phyloP scores from a whole-genome alignment of 176 grass and related monocot genomes.

The Oryza brachyantha region DNA sequence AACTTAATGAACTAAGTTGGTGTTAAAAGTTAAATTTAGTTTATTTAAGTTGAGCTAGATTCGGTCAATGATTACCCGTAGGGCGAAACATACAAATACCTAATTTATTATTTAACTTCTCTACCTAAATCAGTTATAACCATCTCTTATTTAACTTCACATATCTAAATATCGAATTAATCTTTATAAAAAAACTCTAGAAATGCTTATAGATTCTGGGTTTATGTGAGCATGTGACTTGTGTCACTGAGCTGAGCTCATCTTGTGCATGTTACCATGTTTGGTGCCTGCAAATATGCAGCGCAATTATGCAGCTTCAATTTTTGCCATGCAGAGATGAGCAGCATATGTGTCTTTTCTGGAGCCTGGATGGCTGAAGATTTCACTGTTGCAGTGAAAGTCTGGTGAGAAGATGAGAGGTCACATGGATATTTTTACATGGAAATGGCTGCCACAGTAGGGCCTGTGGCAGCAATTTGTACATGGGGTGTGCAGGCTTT shows the following conservation, averaged over 20 bases:
- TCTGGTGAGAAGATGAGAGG: background rate
- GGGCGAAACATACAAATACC: too few species aligned
- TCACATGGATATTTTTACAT: background rate
- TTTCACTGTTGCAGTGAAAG: background rate
- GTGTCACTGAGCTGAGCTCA: background rate
- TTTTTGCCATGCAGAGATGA: background rate
- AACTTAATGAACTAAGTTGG: too few species aligned
- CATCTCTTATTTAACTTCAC: too few species aligned
- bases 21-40: too few species aligned
- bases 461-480: background rate
- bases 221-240: background rate
- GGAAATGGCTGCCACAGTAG: background rate
- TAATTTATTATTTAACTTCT: too few species aligned
- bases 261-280: background rate
- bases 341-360: background rate
- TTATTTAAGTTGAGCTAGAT: too few species aligned
- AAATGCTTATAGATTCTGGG: background rate
- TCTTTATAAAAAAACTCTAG: too few species aligned
- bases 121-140: too few species aligned
- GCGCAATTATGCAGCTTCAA: background rate
- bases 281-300: background rate
- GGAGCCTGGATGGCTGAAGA: background rate
- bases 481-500: constrained; percentile 5
- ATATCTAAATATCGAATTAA: too few species aligned
- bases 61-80: too few species aligned